Evolutionary conservation across 305 asterid species (phyloP), one percentile per base, ranked within the genome.

Genomic region (Lippia alba): DNA sequence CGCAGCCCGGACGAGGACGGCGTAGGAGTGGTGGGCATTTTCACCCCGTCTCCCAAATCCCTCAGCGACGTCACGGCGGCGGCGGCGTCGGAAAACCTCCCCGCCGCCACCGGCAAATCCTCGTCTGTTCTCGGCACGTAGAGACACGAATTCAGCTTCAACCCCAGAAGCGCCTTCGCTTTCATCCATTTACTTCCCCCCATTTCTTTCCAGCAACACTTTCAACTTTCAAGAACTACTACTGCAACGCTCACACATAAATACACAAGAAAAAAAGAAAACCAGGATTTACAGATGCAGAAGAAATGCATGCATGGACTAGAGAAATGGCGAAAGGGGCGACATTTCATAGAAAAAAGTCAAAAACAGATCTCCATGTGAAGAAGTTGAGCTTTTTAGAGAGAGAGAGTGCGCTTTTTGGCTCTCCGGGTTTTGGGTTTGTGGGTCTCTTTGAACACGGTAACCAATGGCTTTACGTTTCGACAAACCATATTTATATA

Each of bases 151-250:
- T 88, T 86, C 54, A 83, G 55, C 55, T 89, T 89, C 63, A 83
- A 56, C 8, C 91, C 92, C 40, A 94, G 84, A 70, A 96, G 89
- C 59, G 80, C 14, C 80, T 88, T 89, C 46, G 66, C 94, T 69
- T 89, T 91, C 72, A 85, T 72, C 99, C 99, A 94, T 91, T 81
- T 86, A 75, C 91, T 88, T 55, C 81, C 88, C 71, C 77, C 91
- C 98, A 93, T 91, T 44, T 44, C 49, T 74, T 50, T 57, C 45
- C n/a, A n/a, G n/a, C n/a, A n/a, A n/a, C n/a, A n/a, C n/a, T n/a
- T n/a, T n/a, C n/a, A n/a, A n/a, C n/a, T n/a, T n/a, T n/a, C n/a
- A n/a, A n/a, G n/a, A n/a, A n/a, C n/a, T n/a, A n/a, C n/a, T n/a
- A n/a, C n/a, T n/a, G n/a, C n/a, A n/a, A 55, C 8, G 16, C 49